Base-by-base conservation (phyloP, 2,329 filamentous ascomycete genomes). In the Cryphonectria naterciae region DNA sequence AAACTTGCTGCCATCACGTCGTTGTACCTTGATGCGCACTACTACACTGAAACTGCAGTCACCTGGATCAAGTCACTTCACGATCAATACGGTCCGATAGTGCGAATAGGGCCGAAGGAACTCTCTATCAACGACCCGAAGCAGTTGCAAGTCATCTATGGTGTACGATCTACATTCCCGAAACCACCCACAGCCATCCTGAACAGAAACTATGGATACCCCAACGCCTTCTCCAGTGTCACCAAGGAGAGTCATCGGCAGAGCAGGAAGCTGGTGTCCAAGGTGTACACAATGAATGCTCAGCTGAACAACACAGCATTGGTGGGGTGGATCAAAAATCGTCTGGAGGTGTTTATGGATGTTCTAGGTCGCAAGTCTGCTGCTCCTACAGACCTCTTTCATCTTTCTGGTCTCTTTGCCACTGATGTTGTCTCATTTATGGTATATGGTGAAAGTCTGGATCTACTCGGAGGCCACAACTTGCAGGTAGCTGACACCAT, bases 251-350 rank as follows among this genome's bases (percentile, higher is more conserved):
- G 32, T 2, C 58, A 62, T 62, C 25, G 25, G 37, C 58, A 62
- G 58, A 13, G 10, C 11, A 62, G 58, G 22, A 62, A 32, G 58
- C 58, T 28, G 15, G 25, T 62, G 8, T 10, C 58, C 28, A 62
- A 32, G 58, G 58, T 62, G 10, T 62, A 62, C 58, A 62, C 58
- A 19, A 62, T 62, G 58, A 62, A 32, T 19, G 19, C 58, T 13
- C 11, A 28, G 7, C 58, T 62, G 58, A 62, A 62, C 19, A 62
- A 62, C n/a, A n/a, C 8, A 6, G 7, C 58, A 6, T 11, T 62
- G 25, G 32, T 10, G 22, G 37, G 4, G 1, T 62, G 28, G 11
- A 62, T 62, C 28, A 10, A 32, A 2, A 19, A 62, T 19, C 28
- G 58, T 52, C 46, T 52, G 28, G 28, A 32, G 28, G 28, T 32